These are phyloP conservation scores for Effrenium voratum DNA, from an alignment of 73 alveolate genomes.

Conservation along the genomic window DNA sequence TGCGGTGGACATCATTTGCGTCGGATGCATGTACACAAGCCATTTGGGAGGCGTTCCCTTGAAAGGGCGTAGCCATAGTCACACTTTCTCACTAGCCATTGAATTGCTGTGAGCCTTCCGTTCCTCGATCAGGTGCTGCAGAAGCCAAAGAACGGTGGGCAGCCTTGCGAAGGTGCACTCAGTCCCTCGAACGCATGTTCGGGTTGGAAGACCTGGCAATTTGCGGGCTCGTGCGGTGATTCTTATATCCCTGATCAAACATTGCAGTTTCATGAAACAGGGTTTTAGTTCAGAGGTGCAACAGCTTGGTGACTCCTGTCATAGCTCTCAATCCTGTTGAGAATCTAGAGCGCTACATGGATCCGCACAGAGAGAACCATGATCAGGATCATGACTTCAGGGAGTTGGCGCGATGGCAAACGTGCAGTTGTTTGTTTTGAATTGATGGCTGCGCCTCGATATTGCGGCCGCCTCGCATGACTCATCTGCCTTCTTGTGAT, in stretches of 20 bases:
- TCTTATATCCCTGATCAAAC: not conserved
- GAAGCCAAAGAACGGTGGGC: conserved; percentile 16
- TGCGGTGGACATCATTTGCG: no score
- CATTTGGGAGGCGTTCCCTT: not conserved
- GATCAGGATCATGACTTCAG: no score
- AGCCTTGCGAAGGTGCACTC: not conserved
- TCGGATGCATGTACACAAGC: not conserved
- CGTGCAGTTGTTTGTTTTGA: no score
- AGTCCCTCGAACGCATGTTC: not conserved
- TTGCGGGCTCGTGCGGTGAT: not conserved
- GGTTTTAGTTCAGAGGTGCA: no score
- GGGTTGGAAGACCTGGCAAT: not conserved
- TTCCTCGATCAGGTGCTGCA: not conserved
- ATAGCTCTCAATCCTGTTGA: no score
- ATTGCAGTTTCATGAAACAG: not conserved
- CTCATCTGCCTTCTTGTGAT: no score
- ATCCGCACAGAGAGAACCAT: no score
- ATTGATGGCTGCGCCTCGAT: no score
- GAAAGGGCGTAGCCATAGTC: not conserved
- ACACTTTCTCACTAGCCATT: not conserved
- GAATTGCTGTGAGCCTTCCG: not conserved
- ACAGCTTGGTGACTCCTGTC: no score
- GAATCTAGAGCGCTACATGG: no score
- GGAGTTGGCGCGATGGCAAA: no score
- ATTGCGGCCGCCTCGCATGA: no score